Percentiles rank a stretch among this genome's conserved stretches.
These are phyloP conservation scores for Sporothrix luriei DNA, from an alignment of 2,329 filamentous ascomycete species.

Conservation along the genomic window DNA sequence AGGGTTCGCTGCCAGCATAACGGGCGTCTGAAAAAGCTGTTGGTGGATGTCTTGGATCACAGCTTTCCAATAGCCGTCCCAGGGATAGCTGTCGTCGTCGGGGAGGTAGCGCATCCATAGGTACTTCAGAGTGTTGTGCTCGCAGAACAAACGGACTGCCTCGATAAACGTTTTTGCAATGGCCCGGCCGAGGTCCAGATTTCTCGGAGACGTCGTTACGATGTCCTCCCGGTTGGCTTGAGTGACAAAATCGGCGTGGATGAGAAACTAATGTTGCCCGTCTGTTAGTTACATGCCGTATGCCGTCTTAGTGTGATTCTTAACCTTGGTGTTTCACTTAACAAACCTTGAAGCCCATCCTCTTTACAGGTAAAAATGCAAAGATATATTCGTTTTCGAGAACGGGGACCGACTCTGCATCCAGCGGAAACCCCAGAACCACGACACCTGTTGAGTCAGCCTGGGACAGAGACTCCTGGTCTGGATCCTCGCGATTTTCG, in stretches of 20 bases:
- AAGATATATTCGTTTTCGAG: constrained; percentile 49
- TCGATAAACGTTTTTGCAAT: constrained; percentile 47
- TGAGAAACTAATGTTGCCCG: constrained; percentile 45
- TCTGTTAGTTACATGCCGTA: no score
- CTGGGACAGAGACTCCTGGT: constrained; percentile 22
- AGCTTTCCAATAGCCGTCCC: constrained; percentile 20
- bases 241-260: constrained; percentile 56
- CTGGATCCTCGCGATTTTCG: constrained; percentile 44
- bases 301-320: no score
- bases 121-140: constrained; percentile 45
- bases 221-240: constrained; percentile 51
- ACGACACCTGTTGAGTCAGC: constrained; percentile 36
- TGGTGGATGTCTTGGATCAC: constrained; percentile 1
- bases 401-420: constrained; percentile 41
- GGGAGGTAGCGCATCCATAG: constrained; percentile 49
- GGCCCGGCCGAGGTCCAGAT: constrained; percentile 43
- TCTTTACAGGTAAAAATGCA: constrained; percentile 51
- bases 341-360: constrained; percentile 46
- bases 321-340: no score
- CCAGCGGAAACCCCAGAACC: constrained; percentile 52
- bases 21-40: not conserved
- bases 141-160: constrained; percentile 47
- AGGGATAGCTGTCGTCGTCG: constrained; percentile 16
- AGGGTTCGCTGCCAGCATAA: not conserved
- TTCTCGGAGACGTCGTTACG: constrained; percentile 45